A percentile compares a stretch with the other conserved stretches of the same genome.
Evolutionary conservation across 2,329 filamentous ascomycete species (phyloP).

Genomic region (Colletotrichum sp.): DNA sequence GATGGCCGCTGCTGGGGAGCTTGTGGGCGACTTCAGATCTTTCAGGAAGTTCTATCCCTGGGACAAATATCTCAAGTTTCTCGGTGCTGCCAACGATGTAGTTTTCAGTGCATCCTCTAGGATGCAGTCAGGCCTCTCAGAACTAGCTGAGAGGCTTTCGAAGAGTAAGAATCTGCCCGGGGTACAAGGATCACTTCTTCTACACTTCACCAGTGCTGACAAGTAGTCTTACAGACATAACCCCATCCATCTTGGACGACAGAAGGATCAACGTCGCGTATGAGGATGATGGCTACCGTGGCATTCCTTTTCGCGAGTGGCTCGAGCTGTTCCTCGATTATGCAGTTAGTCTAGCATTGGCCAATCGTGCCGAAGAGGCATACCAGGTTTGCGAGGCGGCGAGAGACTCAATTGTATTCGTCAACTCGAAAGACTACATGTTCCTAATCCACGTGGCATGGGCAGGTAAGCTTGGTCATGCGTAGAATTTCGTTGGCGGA

Average conservation of each 20-base stretch:
- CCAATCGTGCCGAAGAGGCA: conserved; percentile 71
- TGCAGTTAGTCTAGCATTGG: conserved; percentile 75
- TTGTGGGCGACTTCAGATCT: conserved; percentile 68
- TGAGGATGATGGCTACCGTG: conserved; percentile 64
- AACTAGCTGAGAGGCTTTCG: conserved; percentile 59
- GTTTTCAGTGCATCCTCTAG: conserved; percentile 21
- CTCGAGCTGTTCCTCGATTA: conserved; percentile 90
- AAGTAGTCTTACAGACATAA: conserved; percentile 30
- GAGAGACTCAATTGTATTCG: conserved; percentile 82
- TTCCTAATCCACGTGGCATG: conserved; percentile 80
- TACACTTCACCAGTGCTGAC: background rate
- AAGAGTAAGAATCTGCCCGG: conserved; percentile 50
- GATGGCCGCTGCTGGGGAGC: conserved; percentile 63
- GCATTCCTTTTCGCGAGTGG: conserved; percentile 84
- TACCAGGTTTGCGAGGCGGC: conserved; percentile 83
- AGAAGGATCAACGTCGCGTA: conserved; percentile 30
- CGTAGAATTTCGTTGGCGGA: background rate
- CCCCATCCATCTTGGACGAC: conserved; percentile 26
- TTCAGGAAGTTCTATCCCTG: conserved; percentile 70
- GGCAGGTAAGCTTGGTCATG: conserved; percentile 57
- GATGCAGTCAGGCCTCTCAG: conserved; percentile 32
- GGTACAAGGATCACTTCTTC: background rate
- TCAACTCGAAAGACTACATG: conserved; percentile 68
- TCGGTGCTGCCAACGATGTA: conserved; percentile 40
- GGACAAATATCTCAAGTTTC: conserved; percentile 68